Base-by-base conservation (phyloP, 345 rosid species). In the Eucalyptus erythrocorys region DNA sequence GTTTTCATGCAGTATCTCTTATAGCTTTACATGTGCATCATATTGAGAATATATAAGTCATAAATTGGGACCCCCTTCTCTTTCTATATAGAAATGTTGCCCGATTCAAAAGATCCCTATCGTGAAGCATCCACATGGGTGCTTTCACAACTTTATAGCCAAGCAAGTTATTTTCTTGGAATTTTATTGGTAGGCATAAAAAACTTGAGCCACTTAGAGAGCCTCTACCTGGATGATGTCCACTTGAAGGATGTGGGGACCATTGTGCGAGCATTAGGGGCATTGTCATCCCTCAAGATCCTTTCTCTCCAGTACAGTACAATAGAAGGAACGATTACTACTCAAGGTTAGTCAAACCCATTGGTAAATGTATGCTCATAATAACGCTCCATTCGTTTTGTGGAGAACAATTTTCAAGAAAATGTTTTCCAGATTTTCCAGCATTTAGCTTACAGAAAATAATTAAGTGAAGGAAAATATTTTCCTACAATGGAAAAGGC, bases 121-220 rank as follows among this genome's bases (percentile, higher is more conserved):
- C 3, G 0, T 0, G 6, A 55, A 4, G 61, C 61, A 10, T 57
- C n/a, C 14, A 1, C 30, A 0, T 24, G 64, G 13, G 64, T 57
- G 64, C n/a, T 57, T 57, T 57, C 6, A 26, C 64, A 57, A 57
- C 12, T 55, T 57, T 57, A 57, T 7, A 4, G 64, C 64, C 14
- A 57, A 26, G 13, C 64, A 9, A 57, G 64, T 57, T 57, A 57
- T 24, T 57, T 57, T 9, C 64, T 57, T 57, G 64, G 13, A 57
- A 57, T 57, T 57, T 57, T 57, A 57, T 1, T 26, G 6, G 13
- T 57, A 57, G 64, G 64, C 64, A 57, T 57, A 1, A 57, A 10
- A 57, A 26, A 57, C n/a, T 57, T 57, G n/a, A 57, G 66, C 4
- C 66, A 5, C 15, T 59, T 59, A 59, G 66, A 59, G 66, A 59